Percentiles rank a stretch among this genome's conserved stretches.
Conservation (phyloP, 495 filamentous ascomycete species). For the Xylaria nigripes region DNA sequence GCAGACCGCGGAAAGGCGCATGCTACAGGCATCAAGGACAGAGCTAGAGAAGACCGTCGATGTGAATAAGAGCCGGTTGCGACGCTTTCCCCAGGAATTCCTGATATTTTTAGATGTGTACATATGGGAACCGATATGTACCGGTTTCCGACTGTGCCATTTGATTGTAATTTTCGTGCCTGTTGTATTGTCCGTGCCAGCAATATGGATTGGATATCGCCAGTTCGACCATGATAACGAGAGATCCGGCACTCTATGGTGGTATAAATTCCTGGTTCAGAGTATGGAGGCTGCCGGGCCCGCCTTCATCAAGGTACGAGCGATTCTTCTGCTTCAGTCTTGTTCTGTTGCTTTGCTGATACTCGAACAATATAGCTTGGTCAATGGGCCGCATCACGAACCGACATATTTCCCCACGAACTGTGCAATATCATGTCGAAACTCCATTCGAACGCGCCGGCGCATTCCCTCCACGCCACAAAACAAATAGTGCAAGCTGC, state of each 20-base stretch:
- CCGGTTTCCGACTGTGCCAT: slow-evolving; percentile 76
- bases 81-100: slow-evolving; percentile 44
- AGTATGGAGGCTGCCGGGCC: slow-evolving; percentile 92
- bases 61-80: slow-evolving; percentile 50
- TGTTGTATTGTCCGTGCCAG: slow-evolving; percentile 69
- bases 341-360: slow-evolving; percentile 15
- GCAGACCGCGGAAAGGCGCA: slow-evolving; percentile 70
- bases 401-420: slow-evolving; percentile 94
- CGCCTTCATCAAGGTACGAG: slow-evolving; percentile 88
- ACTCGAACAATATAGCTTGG: slow-evolving; percentile 57
- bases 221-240: slow-evolving; percentile 56
- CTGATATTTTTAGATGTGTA: slow-evolving; percentile 60
- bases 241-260: slow-evolving; percentile 78
- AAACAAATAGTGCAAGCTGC: slow-evolving; percentile 70
- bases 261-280: slow-evolving; percentile 83
- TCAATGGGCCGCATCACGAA: slow-evolving; percentile 96
- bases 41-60: slow-evolving; percentile 63
- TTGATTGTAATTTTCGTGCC: slow-evolving; percentile 85
- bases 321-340: background rate
- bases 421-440: slow-evolving; percentile 92
- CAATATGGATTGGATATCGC: slow-evolving; percentile 66
- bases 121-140: slow-evolving; percentile 81
- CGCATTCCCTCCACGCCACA: slow-evolving; percentile 76
- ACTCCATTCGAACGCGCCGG: slow-evolving; percentile 87
- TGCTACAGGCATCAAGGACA: slow-evolving; percentile 70